These are phyloP conservation scores for Pestalotiopsis sp. DNA, from an alignment of 2,329 filamentous ascomycete genomes.

Conservation along the genomic window DNA sequence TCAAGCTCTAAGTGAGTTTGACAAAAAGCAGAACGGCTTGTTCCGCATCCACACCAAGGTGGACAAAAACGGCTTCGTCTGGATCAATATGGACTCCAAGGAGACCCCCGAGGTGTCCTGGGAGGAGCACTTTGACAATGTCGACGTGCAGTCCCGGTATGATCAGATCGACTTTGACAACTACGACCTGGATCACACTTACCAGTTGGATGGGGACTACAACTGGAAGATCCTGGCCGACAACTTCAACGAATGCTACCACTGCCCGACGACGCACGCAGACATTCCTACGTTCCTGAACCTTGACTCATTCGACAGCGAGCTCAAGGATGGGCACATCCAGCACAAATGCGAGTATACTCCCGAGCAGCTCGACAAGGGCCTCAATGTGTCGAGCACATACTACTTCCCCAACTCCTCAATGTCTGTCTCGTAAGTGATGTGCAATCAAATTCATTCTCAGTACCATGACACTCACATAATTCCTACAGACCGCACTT, in stretches of 20 bases:
- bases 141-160: conserved; percentile 36
- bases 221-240: conserved; percentile 49
- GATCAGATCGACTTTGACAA: conserved; percentile 36
- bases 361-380: conserved; percentile 48
- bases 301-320: conserved; percentile 45
- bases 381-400: conserved; percentile 46
- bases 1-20: conserved; percentile 56
- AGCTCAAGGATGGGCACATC: conserved; percentile 50
- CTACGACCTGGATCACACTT: conserved; percentile 45
- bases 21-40: conserved; percentile 57
- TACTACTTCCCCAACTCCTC: conserved; percentile 56
- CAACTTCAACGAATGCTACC: conserved; percentile 56
- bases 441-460: background rate
- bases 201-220: conserved; percentile 40
- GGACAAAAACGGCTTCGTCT: conserved; percentile 58
- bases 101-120: conserved; percentile 37
- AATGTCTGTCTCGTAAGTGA: conserved; percentile 51
- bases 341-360: conserved; percentile 51
- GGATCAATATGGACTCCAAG: conserved; percentile 46
- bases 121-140: conserved; percentile 39
- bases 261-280: conserved; percentile 50
- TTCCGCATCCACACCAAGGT: conserved; percentile 57
- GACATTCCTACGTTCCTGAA: conserved; percentile 41
- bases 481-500: conserved; percentile 52
- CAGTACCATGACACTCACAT: background rate